Conservation (phyloP, 177 flowering plant genomes). For the Vitis hybrid region DNA sequence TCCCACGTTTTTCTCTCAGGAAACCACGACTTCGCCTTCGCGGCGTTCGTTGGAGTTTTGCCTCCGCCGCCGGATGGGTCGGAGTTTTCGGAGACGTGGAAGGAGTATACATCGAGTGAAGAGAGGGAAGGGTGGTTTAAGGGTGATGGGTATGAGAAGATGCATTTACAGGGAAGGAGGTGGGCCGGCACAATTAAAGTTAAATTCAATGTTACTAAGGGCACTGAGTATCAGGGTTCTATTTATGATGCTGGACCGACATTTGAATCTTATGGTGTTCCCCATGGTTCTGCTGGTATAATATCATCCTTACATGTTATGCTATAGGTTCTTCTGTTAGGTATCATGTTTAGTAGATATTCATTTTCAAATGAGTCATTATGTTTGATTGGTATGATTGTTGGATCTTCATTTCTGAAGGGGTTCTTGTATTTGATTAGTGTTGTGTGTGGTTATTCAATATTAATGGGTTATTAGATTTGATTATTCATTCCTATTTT, state of each 20-base stretch:
- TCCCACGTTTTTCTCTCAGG: constrained; percentile 84
- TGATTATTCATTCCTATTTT: not conserved
- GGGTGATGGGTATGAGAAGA: constrained; percentile 71
- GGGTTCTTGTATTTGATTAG: not conserved
- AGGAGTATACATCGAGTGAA: constrained; percentile 60
- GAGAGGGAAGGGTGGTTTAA: constrained; percentile 90
- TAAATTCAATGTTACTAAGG: constrained; percentile 44
- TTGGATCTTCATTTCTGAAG: not conserved
- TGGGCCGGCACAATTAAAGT: constrained; percentile 77
- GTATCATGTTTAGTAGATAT: not conserved
- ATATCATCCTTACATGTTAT: not conserved
- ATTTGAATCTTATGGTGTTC: constrained; percentile 80
- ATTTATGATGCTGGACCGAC: constrained; percentile 86
- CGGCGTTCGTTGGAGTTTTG: constrained; percentile 68
- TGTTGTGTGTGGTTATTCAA: not conserved
- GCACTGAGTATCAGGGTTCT: constrained; percentile 69
- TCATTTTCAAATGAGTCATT: not conserved
- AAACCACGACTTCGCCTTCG: constrained; percentile 88
- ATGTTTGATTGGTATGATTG: not conserved
- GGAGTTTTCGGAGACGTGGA: constrained; percentile 63
- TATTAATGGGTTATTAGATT: too few relatives aligned
- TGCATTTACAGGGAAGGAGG: constrained; percentile 90
- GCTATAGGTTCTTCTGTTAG: not conserved
- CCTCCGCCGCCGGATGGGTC: constrained; percentile 59
- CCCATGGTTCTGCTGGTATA: constrained; percentile 91